Evolutionary conservation across 768 basidiomycete species (phyloP).

Genomic region (Chiua virens): DNA sequence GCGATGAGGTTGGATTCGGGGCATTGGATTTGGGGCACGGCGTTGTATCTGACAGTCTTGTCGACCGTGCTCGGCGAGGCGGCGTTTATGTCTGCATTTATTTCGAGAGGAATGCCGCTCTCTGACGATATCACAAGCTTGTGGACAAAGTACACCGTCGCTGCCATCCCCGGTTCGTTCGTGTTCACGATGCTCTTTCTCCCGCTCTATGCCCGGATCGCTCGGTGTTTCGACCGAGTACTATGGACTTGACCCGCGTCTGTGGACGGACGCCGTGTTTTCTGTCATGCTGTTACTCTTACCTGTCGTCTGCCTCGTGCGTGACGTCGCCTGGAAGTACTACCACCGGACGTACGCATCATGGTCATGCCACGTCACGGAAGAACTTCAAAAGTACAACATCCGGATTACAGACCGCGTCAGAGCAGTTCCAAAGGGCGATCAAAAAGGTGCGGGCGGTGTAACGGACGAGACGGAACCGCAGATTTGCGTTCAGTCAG

Average conservation of each 20-base stretch:
- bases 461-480: slow-evolving; percentile 93
- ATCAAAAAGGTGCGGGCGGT: slow-evolving; percentile 99
- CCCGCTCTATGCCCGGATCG: slow-evolving; percentile 84
- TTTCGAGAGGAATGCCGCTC: neutral
- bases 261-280: slow-evolving; percentile 88
- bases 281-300: slow-evolving; percentile 86
- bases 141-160: slow-evolving; percentile 99
- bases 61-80: slow-evolving; percentile 97
- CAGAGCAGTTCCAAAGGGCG: slow-evolving; percentile 99
- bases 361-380: slow-evolving; percentile 94
- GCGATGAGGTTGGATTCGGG: slow-evolving; percentile 80
- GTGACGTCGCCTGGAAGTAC: slow-evolving; percentile 98
- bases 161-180: slow-evolving; percentile 97
- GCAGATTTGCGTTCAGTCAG: slow-evolving; percentile 98
- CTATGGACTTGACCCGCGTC: slow-evolving; percentile 78
- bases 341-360: slow-evolving; percentile 91
- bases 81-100: slow-evolving; percentile 93
- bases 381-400: slow-evolving; percentile 99
- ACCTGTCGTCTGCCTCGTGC: slow-evolving; percentile 78
- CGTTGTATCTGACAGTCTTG: slow-evolving; percentile 89
- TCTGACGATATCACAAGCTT: slow-evolving; percentile 49
- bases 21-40: slow-evolving; percentile 99
- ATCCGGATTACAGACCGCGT: slow-evolving; percentile 95
- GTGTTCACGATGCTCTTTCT: slow-evolving; percentile 95
- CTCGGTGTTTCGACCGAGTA: slow-evolving; percentile 92